Base-by-base conservation (phyloP, 1,284 basidiomycete genomes). In the Afroboletus lepidellus region DNA sequence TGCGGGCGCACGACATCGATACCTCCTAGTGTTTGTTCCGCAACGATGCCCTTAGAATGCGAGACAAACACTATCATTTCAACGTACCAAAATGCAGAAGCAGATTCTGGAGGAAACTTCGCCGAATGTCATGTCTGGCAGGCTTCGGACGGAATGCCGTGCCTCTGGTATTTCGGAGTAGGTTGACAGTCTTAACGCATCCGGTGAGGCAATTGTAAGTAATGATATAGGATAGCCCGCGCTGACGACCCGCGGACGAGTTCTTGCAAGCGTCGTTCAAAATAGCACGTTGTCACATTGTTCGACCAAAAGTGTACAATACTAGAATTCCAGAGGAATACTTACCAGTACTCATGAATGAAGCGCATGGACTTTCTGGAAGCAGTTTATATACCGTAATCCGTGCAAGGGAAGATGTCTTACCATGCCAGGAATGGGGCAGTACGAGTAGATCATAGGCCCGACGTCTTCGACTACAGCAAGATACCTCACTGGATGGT, bases 301-400 rank as follows among this genome's bases (percentile, higher is more conserved):
- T 95, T 96, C 46, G 96, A 79, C 92, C 93, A 96, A 74, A 95
- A 96, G 69, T 92, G 88, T 2, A n/a, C n/a, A n/a, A n/a, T n/a
- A n/a, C n/a, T n/a, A n/a, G n/a, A n/a, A n/a, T n/a, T n/a, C n/a
- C n/a, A n/a, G 81, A 80, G 2, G 85, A 81, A 57, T 90, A 56
- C 81, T 52, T 63, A 88, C 87, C 92, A 0, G 93, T 93, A 0
- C 92, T 96, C 23, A 94, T 74, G 73, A 96, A 95, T 0, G 91
- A 87, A 54, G 93, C 69, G 65, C 92, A 95, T 1, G 89, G 81
- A 62, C 92, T 90, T 78, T 91, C 88, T 15, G 39, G 16, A 12
- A 15, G 41, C 48, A 48, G 30, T 47, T 60, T 42, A 41, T 48
- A 50, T 48, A 32, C 21, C 8, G 21, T 4, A 27, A 4, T 32